phyloP scores from a whole-genome alignment of 2,329 filamentous ascomycete genomes.

The Neofusicoccum ribis region DNA sequence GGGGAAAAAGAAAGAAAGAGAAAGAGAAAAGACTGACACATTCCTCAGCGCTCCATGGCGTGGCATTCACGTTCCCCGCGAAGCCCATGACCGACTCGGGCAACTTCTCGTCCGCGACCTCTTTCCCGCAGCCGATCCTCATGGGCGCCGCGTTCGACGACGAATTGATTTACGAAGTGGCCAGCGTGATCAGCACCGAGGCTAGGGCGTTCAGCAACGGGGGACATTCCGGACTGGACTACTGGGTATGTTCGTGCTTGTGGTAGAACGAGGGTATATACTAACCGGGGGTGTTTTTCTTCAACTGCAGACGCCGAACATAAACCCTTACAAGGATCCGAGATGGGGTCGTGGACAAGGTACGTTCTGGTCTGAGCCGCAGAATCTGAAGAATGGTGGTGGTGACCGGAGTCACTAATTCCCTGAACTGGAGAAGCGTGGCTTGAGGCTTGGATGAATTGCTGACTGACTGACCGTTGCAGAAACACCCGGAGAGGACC shows the following conservation, averaged over 20 bases:
- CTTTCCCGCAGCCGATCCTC: slow-evolving; percentile 65
- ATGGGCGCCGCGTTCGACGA: slow-evolving; percentile 66
- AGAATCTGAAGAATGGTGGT: slow-evolving; percentile 24
- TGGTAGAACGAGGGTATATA: no score
- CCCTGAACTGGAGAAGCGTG: slow-evolving; percentile 25
- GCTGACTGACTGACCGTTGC: neutral
- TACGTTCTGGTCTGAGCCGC: neutral
- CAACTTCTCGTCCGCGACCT: slow-evolving; percentile 61
- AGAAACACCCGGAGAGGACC: slow-evolving; percentile 61
- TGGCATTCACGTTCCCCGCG: slow-evolving; percentile 54
- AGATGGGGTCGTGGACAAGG: slow-evolving; percentile 60
- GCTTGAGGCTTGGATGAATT: neutral
- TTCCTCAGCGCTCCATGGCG: slow-evolving; percentile 39
- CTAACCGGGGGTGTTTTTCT: no score
- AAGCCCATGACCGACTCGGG: slow-evolving; percentile 54
- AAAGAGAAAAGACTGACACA: neutral
- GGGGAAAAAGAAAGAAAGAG: neutral
- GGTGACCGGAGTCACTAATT: no score
- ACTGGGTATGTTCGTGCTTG: slow-evolving; percentile 42
- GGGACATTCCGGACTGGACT: slow-evolving; percentile 54
- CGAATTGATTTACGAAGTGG: slow-evolving; percentile 59
- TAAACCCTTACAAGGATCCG: slow-evolving; percentile 65
- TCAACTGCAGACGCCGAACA: slow-evolving; percentile 57
- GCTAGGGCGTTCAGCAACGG: slow-evolving; percentile 66
- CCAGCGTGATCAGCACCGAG: slow-evolving; percentile 58